Evolutionary conservation across 306 rosid genomes (phyloP), one percentile per base, ranked within the genome.

Genomic region (Hippophae gyantsensis): DNA sequence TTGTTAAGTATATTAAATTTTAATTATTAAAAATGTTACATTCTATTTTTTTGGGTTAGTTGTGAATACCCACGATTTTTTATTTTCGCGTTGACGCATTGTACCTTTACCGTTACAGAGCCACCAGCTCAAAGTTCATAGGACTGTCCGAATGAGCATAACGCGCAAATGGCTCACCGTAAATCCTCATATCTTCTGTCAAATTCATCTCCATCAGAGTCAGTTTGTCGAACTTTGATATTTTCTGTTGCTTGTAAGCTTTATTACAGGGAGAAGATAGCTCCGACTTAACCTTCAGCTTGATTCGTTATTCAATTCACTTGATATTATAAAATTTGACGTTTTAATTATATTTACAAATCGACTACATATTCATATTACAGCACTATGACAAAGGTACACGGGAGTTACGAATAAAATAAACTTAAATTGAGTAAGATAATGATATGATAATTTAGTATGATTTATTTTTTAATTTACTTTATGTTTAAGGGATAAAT

Each of bases 291-390:
- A 12, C 56, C 13, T 49, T 40, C 46, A 54, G 65, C 26, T 49
- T 40, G 52, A 54, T 65, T 62, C 74, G 27, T 13, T 53, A 9
- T 52, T 52, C 63, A 13, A 46, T 49, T 68, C 57, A 0, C 43
- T 56, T 42, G 23, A 18, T 18, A 18, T 18, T 18, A 18, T 18
- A 18, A 18, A 18, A 18, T 18, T 18, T 18, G 23, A 18, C 23
- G 23, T 18, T 18, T 18, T 18, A 18, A 18, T 18, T 18, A 18
- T 18, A 18, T 18, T 18, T 18, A 18, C 23, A 18, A 18, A 18
- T 18, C 23, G 1, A 18, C 23, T 18, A 18, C 1, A 18, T 18
- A 18, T 18, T 18, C 23, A 18, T 18, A 18, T 18, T 18, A 18
- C 1, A 18, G 23, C 23, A 18, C 23, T 18, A 18, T 1, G 23